These are phyloP conservation scores for Pythium brachiatum DNA, from an alignment of 352 stramenopile species.

Conservation along the genomic window DNA sequence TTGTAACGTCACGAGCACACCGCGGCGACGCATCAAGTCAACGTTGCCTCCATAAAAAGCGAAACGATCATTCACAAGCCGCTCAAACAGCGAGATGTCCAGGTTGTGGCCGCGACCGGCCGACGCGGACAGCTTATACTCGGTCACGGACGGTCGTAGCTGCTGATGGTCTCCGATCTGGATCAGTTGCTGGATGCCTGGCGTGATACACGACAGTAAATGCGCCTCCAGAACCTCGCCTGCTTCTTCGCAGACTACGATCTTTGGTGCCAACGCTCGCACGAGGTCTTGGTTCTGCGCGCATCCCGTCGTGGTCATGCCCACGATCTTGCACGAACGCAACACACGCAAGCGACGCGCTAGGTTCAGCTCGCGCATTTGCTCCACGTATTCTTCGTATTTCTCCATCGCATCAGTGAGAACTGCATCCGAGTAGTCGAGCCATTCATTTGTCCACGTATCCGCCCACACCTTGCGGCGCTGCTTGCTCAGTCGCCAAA, in stretches of 20 bases:
- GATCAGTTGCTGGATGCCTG: constrained; percentile 74
- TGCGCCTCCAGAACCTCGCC: constrained; percentile 84
- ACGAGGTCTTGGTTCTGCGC: constrained; percentile 72
- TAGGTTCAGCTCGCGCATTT: constrained; percentile 32
- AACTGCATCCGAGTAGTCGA: constrained; percentile 19
- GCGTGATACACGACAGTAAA: constrained; percentile 54
- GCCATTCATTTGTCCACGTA: constrained; percentile 42
- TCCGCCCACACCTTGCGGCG: constrained; percentile 24
- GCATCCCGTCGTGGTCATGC: constrained; percentile 81
- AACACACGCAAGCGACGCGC: constrained; percentile 27
- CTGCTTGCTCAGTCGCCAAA: not conserved
- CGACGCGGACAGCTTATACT: constrained; percentile 48
- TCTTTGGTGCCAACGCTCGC: constrained; percentile 41
- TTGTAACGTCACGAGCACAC: constrained; percentile 41
- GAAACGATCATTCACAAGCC: constrained; percentile 38
- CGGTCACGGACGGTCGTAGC: constrained; percentile 71
- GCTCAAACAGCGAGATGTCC: constrained; percentile 84
- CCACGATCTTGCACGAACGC: constrained; percentile 53
- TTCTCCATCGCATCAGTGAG: constrained; percentile 12
- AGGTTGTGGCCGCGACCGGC: constrained; percentile 56
- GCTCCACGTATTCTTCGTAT: constrained; percentile 26
- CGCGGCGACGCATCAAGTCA: constrained; percentile 2
- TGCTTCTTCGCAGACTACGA: constrained; percentile 89
- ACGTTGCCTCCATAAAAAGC: not conserved
- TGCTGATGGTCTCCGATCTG: constrained; percentile 89